These are phyloP conservation scores for Mycena latifolia DNA, from an alignment of 768 basidiomycete species.

Conservation along the genomic window DNA sequence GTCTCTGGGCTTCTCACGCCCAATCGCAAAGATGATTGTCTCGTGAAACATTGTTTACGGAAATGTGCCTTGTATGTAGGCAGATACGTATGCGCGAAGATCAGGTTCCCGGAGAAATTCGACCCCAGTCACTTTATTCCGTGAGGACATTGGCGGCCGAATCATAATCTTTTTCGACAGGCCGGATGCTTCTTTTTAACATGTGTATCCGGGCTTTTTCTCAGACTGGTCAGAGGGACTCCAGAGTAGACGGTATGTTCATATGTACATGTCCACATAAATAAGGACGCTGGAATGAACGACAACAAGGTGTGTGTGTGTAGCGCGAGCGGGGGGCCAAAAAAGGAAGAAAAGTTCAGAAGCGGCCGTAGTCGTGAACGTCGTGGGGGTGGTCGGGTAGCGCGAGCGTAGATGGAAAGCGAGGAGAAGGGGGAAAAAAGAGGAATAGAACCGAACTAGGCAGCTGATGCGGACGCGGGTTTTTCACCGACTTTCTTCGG, in stretches of 20 bases:
- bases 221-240: slow-evolving; percentile 36
- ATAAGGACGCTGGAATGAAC: slow-evolving; percentile 41
- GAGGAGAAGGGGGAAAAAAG: slow-evolving; percentile 13
- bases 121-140: slow-evolving; percentile 25
- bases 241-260: slow-evolving; percentile 42
- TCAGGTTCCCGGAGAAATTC: slow-evolving; percentile 33
- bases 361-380: slow-evolving; percentile 22
- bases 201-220: slow-evolving; percentile 36
- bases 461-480: slow-evolving; percentile 21
- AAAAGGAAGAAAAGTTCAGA: slow-evolving; percentile 42
- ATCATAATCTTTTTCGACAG: slow-evolving; percentile 47
- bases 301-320: slow-evolving; percentile 34
- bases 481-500: slow-evolving; percentile 61
- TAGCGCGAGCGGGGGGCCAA: slow-evolving; percentile 31
- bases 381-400: slow-evolving; percentile 13
- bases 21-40: slow-evolving; percentile 39
- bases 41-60: slow-evolving; percentile 21
- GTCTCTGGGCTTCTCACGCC: slow-evolving; percentile 47
- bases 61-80: slow-evolving; percentile 29
- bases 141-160: slow-evolving; percentile 36
- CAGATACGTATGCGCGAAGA: slow-evolving; percentile 16
- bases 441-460: slow-evolving; percentile 25
- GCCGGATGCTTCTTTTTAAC: slow-evolving; percentile 43
- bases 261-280: slow-evolving; percentile 51
- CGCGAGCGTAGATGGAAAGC: slow-evolving; percentile 22